Base-by-base conservation (phyloP, 2,329 filamentous ascomycete genomes). In the Verticillium nonalfalfae region DNA sequence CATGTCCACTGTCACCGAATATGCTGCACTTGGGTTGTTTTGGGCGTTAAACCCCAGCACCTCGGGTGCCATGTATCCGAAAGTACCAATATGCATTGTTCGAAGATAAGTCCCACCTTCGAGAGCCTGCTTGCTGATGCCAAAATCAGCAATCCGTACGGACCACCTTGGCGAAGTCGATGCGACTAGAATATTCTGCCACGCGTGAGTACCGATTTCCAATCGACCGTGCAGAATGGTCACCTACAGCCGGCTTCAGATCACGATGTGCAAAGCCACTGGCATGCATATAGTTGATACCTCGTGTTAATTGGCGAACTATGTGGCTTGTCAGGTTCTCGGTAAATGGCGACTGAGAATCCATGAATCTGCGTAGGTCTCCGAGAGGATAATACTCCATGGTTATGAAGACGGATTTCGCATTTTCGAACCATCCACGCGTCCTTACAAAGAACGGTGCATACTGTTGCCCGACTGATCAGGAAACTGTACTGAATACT, bases 301-400 rank as follows among this genome's bases (percentile, higher is more conserved):
- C 66, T 36, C 64, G 63, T 9, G 65, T 39, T 7, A 68, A 50
- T 33, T 64, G 63, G 15, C 18, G 38, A 2, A 62, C 40, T 50
- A 67, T 60, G 18, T 60, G 45, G 35, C 59, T 60, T 7, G 56
- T 60, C 21, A 64, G 39, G 7, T 26, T 38, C 40, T 60, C 66
- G 3, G 60, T 21, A 31, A 31, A 58, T 4, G 38, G 36, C 4
- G 26, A 31, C 10, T 21, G 26, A 13, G 57, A 52, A 18, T 52
- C 21, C 6, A 70, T 58, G 50, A 70, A 64, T 1, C 50, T 57
- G 39, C 64, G 57, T 18, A 71, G 59, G 33, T 70, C 67, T 0
- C 69, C 68, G 6, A 60, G 31, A 14, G 65, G 64, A 33, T 66
- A 57, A 57, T 67, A 69, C 57, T 70, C 67, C 69, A 70, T 70